These are phyloP conservation scores for Neurospora tetrasperma DNA, from an alignment of 495 filamentous ascomycete species.

Conservation along the genomic window DNA sequence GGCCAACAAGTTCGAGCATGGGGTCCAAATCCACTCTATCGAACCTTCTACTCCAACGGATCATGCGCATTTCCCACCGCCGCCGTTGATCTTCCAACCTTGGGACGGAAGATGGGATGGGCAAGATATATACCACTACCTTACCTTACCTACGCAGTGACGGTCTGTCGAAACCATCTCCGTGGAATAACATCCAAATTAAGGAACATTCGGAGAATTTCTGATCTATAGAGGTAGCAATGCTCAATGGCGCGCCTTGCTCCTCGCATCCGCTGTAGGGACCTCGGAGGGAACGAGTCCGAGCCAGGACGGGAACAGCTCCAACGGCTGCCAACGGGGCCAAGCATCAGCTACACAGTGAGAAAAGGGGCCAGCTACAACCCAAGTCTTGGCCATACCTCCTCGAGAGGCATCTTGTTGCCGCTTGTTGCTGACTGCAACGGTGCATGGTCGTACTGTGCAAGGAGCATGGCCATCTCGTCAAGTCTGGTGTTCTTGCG, in stretches of 20 bases:
- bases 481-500: neutral
- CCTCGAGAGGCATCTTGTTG: neutral
- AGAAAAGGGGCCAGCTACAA: neutral
- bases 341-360: slow-evolving; percentile 2
- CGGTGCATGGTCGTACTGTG: slow-evolving; percentile 1
- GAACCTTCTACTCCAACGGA: neutral
- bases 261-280: slow-evolving; percentile 14
- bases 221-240: slow-evolving; percentile 5
- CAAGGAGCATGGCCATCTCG: neutral
- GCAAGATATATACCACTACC: neutral
- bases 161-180: neutral
- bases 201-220: slow-evolving; percentile 9
- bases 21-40: neutral
- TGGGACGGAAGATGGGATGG: neutral
- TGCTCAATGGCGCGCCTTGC: slow-evolving; percentile 1
- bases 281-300: slow-evolving; percentile 19
- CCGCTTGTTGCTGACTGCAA: neutral
- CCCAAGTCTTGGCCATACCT: neutral
- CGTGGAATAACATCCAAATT: neutral
- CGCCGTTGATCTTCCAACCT: neutral
- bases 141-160: neutral
- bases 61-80: neutral
- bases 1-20: neutral
- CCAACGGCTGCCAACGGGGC: neutral
- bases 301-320: neutral